Evolutionary conservation across 148 eudicot genomes (phyloP), one percentile per base, ranked within the genome.

Genomic region (Amaranthus hypochondriacus): DNA sequence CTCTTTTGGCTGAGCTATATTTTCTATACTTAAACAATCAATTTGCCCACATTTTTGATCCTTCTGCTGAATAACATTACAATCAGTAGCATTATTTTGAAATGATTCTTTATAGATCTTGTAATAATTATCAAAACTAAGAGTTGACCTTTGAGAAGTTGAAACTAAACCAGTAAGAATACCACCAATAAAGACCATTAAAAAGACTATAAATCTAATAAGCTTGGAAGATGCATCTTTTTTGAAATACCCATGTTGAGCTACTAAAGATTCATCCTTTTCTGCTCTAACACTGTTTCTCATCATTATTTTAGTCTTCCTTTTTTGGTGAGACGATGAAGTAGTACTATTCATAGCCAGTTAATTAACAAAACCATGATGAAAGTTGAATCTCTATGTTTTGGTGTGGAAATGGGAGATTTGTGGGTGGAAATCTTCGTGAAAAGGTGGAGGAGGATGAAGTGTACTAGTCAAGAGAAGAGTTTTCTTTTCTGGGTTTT

Each of bases 91-190:
- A 28, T 28, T 28, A 28, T 28, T 28, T 28, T 28, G 39, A 28
- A 28, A 28, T 28, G 39, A 28, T 28, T 28, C 39, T 28, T 28
- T 28, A 28, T 48, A 66, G 69, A 66, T 48, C 54, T 66, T 66
- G 39, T 2, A 48, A 9, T 66, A 65, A 7, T 66, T 66, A 11
- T 66, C 54, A n/a, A 66, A 49, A 54, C 54, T 66, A 14, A 66
- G 28, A 47, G 69, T 66, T 66, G 69, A 66, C 69, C 50, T 14
- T n/a, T 66, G 69, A 4, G 28, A 15, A 56, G 14, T 18, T 49
- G 70, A 67, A 18, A 67, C 44, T 15, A 67, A 51, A 9, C 70
- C 70, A 49, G 56, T 67, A 18, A 18, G 56, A 49, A 67, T 4
- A 15, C 70, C 70, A 8, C 43, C 70, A 49, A 67, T 9, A 21